These are phyloP conservation scores for Aspergillus fischeri DNA, from an alignment of 2,329 filamentous ascomycete species.

Conservation along the genomic window DNA sequence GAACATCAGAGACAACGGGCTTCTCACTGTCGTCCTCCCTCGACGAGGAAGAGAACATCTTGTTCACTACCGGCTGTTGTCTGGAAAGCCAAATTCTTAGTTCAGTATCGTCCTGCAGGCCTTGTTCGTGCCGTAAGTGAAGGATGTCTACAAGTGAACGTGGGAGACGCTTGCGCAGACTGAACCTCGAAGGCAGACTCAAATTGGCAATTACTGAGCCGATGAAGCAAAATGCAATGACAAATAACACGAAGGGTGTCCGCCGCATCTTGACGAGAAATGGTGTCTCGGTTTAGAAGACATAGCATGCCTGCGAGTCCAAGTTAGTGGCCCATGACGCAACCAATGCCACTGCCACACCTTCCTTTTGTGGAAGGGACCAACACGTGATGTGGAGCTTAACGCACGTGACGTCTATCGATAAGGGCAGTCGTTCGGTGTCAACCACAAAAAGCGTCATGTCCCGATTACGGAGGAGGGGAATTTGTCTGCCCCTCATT, in stretches of 20 bases:
- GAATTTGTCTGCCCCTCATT: slow-evolving; percentile 6
- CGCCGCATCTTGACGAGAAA: slow-evolving; percentile 10
- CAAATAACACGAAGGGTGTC: not conserved
- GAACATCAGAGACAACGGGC: slow-evolving; percentile 77
- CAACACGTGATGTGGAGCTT: slow-evolving; percentile 11
- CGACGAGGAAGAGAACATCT: slow-evolving; percentile 19
- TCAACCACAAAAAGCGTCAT: slow-evolving; percentile 20
- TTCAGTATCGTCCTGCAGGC: slow-evolving; percentile 7
- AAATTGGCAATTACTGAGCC: slow-evolving; percentile 11
- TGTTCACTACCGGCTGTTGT: slow-evolving; percentile 24
- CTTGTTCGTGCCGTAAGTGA: slow-evolving; percentile 12
- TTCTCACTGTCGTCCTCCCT: slow-evolving; percentile 30
- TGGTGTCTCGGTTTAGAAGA: not conserved
- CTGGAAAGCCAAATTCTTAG: slow-evolving; percentile 16
- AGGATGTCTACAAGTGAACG: slow-evolving; percentile 13
- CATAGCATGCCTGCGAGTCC: not conserved
- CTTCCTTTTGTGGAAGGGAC: no score
- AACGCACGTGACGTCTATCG: slow-evolving; percentile 19
- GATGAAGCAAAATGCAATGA: slow-evolving; percentile 6
- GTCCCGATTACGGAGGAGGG: slow-evolving; percentile 13
- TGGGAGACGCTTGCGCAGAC: slow-evolving; percentile 20
- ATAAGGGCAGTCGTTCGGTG: slow-evolving; percentile 16
- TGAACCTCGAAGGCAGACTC: slow-evolving; percentile 7
- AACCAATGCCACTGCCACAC: slow-evolving; percentile 2
- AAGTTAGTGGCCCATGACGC: slow-evolving; percentile 17